phyloP scores from a whole-genome alignment of 1,284 basidiomycete species.

The Cerrena zonata region DNA sequence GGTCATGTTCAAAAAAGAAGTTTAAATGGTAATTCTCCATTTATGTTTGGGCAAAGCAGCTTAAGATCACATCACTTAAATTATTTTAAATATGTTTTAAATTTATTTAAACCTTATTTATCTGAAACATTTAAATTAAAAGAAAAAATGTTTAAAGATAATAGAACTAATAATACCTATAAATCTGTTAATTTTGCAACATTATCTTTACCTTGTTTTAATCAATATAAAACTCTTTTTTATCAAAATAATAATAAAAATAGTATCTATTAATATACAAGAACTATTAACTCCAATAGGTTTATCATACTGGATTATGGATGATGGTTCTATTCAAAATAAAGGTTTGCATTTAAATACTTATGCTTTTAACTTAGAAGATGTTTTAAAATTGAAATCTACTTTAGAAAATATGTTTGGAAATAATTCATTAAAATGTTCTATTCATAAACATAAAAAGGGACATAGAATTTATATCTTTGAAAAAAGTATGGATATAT shows the following conservation, averaged over 20 bases:
- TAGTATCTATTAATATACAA: slow-evolving; percentile 4
- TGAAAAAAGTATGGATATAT: too few species aligned
- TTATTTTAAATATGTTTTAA: slow-evolving; percentile 20
- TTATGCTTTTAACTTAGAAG: slow-evolving; percentile 10
- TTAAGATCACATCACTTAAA: slow-evolving; percentile 22
- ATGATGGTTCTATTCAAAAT: too few species aligned
- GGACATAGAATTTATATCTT: neutral
- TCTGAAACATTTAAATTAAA: slow-evolving; percentile 22
- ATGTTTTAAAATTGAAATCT: neutral
- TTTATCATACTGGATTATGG: too few species aligned
- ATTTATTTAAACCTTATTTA: slow-evolving; percentile 21
- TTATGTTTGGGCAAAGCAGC: slow-evolving; percentile 26
- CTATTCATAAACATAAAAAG: slow-evolving; percentile 2
- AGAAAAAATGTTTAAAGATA: slow-evolving; percentile 16
- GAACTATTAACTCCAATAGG: too few species aligned
- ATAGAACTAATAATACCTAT: too few species aligned
- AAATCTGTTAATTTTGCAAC: too few species aligned
- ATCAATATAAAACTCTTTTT: slow-evolving; percentile 6
- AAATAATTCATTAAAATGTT: slow-evolving; percentile 3
- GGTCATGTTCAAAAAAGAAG: neutral
- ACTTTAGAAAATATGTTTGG: neutral
- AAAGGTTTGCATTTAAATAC: slow-evolving; percentile 16
- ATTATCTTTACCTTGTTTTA: too few species aligned
- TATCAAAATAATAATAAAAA: slow-evolving; percentile 17
- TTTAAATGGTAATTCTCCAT: slow-evolving; percentile 20